phyloP scores from a whole-genome alignment of 148 eudicot species.

The Vaccinium vitisidaea region DNA sequence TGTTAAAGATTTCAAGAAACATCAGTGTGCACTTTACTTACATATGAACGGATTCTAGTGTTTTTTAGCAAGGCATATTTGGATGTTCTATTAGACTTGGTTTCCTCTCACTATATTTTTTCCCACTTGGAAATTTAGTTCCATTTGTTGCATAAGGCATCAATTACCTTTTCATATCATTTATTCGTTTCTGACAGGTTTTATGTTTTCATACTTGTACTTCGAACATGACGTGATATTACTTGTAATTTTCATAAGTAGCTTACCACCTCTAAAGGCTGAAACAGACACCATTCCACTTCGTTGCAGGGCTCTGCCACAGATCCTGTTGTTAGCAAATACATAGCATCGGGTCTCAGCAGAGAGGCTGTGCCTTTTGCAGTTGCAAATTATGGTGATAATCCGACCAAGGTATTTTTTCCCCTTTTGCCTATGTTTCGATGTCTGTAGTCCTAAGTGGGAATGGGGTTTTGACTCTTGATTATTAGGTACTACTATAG shows the following conservation, averaged over 20 bases:
- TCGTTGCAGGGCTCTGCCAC: slow-evolving; percentile 54
- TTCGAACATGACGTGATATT: not conserved
- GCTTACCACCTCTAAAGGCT: not conserved
- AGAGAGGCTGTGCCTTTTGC: slow-evolving; percentile 88
- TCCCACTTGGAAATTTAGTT: not conserved
- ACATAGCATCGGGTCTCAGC: slow-evolving; percentile 79
- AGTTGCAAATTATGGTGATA: slow-evolving; percentile 84
- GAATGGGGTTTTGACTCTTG: not conserved
- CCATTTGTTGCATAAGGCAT: not conserved
- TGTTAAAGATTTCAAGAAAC: not conserved
- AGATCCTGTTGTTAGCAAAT: slow-evolving; percentile 85
- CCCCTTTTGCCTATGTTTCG: not conserved
- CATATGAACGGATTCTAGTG: not conserved
- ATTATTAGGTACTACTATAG: not conserved
- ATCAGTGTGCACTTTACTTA: not conserved
- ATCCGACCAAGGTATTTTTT: slow-evolving; percentile 66
- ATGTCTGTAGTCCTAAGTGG: not conserved
- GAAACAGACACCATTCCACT: not conserved
- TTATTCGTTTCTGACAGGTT: not conserved
- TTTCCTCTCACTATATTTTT: not conserved
- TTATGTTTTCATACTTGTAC: no score
- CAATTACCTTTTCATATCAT: not conserved
- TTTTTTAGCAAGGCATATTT: not conserved
- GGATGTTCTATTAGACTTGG: not conserved
- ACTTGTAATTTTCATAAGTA: not conserved